Evolutionary conservation across 2,329 filamentous ascomycete genomes (phyloP), one percentile per base, ranked within the genome.

Genomic region (Boeremia exigua): DNA sequence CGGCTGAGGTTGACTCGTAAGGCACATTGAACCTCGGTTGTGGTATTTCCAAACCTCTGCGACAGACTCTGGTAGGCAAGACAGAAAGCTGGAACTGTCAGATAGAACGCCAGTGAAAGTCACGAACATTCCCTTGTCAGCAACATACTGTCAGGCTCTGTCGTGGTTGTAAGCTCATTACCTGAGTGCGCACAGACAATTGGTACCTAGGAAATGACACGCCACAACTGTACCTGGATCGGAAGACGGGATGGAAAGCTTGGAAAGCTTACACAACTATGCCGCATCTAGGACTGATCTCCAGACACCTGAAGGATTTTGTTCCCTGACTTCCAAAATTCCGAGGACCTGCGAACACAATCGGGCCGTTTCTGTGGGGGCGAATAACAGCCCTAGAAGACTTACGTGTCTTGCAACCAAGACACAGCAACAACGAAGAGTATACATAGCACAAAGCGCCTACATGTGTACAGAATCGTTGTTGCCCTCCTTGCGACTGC

Each of bases 201-300:
- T 12, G 14, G 11, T 19, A 32, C 3, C 4, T 38, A 9, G 30
- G 37, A 3, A 1, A 27, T 12, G 23, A 12, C 19, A n/a, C 17
- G 29, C 34, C 46, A 23, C 29, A 44, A 10, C 30, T 15, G 29
- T 37, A 39, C 29, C 17, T 19, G 39, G 29, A 29, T 17, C 47
- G 46, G 17, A n/a, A 33, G 50, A 33, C 14, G 53, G 42, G 29
- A 46, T 25, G 30, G 52, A n/a, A 23, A 25, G 15, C 36, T 42
- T 42, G 42, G 23, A 46, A 50, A 50, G 47, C 47, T 50, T 42
- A 27, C 36, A 39, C 29, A 29, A 50, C 46, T 50, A 56, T 25
- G 42, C 53, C 27, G 36, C 42, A 51, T 51, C 30, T 38, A 42
- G 53, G 29, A 46, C 14, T 56, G 30, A 47, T 56, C 47, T 36